Evolutionary conservation across 1,139 yeast genomes (phyloP), one percentile per base, ranked within the genome.

Genomic region (Groenewaldozyma auringiensis): DNA sequence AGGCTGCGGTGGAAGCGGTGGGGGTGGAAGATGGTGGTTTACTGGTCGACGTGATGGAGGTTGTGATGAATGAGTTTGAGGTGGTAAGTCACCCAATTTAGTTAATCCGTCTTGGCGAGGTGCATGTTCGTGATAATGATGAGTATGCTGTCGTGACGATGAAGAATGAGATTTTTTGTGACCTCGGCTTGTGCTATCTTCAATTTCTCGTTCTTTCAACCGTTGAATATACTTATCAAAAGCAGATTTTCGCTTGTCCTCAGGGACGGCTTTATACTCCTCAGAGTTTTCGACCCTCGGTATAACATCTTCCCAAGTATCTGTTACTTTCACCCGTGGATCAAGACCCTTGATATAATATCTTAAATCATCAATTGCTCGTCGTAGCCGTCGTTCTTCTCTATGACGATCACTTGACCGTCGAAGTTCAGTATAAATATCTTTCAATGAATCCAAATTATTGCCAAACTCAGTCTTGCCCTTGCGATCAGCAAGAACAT

Each of bases 261-360:
- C 62, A 2, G 61, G 65, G 2, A 74, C 50, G 1, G 66, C 68
- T 33, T 50, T 44, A 49, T 58, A 71, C 51, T 71, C 74, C 1
- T 61, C 61, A 1, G 61, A 51, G 9, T 57, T 46, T 37, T 56
- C 51, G 6, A 74, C 48, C 16, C 65, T 58, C 9, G 59, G 55
- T 46, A 59, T 56, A 3, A 66, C 64, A 3, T 54, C 61, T n/a
- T 65, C 72, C 72, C 74, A 72, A 1, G 62, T 58, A 14, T 61
- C 63, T 1, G 59, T 61, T 14, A 58, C 50, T 4, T 51, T 48
- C 8, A 59, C 50, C 2, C 62, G 64, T 13, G 67, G 66, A 34
- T 60, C 67, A 17, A 62, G 55, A 36, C 64, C 61, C 45, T 61
- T 63, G 43, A 74, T 54, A 38, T 61, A 61, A 21, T 61, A 53